Evolutionary conservation across 768 basidiomycete genomes (phyloP).

Genomic region (Sporobolomyces phaffii): DNA sequence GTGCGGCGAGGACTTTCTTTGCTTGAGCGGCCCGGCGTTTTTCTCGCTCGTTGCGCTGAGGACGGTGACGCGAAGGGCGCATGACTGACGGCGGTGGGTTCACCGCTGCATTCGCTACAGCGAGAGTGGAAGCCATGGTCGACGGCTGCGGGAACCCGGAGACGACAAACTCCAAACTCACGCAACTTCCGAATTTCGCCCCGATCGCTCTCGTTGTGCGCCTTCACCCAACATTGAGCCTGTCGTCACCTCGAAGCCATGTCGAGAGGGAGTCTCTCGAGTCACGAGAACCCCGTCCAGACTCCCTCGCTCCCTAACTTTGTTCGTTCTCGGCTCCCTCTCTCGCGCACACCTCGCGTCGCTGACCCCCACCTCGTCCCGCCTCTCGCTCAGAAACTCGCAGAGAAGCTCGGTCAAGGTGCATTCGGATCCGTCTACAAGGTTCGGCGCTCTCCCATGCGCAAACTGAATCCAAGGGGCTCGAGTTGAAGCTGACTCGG

Average conservation of each 20-base stretch:
- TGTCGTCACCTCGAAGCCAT: no score
- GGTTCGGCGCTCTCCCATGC: neutral
- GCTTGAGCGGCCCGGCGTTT: slow-evolving; percentile 13
- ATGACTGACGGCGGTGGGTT: neutral
- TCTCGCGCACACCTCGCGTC: neutral
- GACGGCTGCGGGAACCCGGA: neutral
- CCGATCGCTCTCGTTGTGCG: neutral
- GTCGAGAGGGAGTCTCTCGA: neutral
- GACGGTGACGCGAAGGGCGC: neutral
- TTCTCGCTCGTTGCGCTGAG: slow-evolving; percentile 8
- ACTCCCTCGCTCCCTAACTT: slow-evolving; percentile 28
- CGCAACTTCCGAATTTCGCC: neutral
- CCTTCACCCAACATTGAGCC: no score
- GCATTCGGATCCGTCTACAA: slow-evolving; percentile 36
- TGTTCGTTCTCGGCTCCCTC: slow-evolving; percentile 4
- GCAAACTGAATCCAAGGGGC: no score
- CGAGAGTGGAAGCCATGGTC: neutral
- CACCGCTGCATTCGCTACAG: slow-evolving; percentile 4
- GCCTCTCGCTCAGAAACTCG: slow-evolving; percentile 21
- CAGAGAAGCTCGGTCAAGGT: slow-evolving; percentile 35
- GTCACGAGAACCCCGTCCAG: neutral
- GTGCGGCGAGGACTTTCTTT: neutral
- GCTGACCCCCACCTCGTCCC: neutral
- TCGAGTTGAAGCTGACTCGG: no score
- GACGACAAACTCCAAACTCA: neutral